A percentile compares a stretch with the other conserved stretches of the same genome.
phyloP scores from a whole-genome alignment of 192 early-diverging fungal genomes.

The Coemansia sp. region DNA sequence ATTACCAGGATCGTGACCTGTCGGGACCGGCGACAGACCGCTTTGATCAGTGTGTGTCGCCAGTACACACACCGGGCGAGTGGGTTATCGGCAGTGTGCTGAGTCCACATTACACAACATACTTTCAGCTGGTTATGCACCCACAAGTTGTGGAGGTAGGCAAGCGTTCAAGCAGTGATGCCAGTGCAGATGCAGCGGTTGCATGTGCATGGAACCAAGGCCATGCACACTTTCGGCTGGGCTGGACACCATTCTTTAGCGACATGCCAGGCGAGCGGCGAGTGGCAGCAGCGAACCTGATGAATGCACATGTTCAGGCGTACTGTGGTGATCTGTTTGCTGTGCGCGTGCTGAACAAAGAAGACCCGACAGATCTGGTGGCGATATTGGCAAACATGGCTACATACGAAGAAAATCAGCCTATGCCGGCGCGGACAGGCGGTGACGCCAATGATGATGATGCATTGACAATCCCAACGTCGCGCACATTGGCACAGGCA shows the following conservation, averaged over 20 bases:
- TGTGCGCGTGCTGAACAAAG: conserved; percentile 52
- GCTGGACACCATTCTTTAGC: conserved; percentile 53
- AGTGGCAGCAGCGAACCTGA: not conserved
- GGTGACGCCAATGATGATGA: not conserved
- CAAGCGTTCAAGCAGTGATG: not conserved
- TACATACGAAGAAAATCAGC: conserved; percentile 40
- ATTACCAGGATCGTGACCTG: conserved; percentile 33
- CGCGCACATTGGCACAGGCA: conserved; percentile 48
- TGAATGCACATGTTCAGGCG: conserved; percentile 29
- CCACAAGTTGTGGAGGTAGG: conserved; percentile 37
- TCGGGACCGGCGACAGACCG: conserved; percentile 8
- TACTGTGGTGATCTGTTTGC: conserved; percentile 53
- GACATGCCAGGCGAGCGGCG: conserved; percentile 16
- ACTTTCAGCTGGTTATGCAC: conserved; percentile 45
- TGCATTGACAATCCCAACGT: conserved; percentile 21
- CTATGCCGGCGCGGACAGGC: conserved; percentile 2
- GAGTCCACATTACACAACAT: conserved; percentile 51
- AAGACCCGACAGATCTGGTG: conserved; percentile 51
- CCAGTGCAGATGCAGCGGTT: conserved; percentile 17
- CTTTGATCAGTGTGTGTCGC: conserved; percentile 42
- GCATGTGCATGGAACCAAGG: conserved; percentile 46
- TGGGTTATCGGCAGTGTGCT: conserved; percentile 49
- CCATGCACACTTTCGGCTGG: conserved; percentile 42
- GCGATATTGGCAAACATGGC: conserved; percentile 52
- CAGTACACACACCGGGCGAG: conserved; percentile 12